Conservation (phyloP, 768 basidiomycete genomes). For the Naganishia vaughanmartiniae region DNA sequence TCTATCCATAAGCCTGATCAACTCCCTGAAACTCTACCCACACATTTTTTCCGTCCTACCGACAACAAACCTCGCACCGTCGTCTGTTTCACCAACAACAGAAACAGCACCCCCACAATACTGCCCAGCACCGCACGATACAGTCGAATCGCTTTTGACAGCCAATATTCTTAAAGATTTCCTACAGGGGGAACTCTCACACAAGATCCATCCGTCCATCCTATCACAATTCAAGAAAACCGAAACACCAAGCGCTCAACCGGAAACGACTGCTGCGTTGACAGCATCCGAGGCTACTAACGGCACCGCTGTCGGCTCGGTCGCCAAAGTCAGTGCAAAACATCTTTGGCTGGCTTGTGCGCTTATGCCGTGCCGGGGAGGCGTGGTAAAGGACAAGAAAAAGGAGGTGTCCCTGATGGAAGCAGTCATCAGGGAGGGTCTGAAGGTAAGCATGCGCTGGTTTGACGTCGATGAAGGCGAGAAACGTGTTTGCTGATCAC, state of each 20-base stretch:
- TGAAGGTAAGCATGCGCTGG: constrained; percentile 59
- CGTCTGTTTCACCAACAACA: neutral
- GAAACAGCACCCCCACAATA: constrained; percentile 11
- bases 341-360: constrained; percentile 75
- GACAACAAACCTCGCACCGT: constrained; percentile 52
- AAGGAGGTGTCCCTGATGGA: constrained; percentile 63
- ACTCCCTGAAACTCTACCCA: constrained; percentile 66
- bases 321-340: constrained; percentile 49
- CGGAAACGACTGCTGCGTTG: constrained; percentile 51
- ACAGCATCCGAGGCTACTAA: constrained; percentile 56
- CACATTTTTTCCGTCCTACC: constrained; percentile 47
- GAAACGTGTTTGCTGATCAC: constrained; percentile 3
- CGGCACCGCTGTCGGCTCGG: constrained; percentile 51
- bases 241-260: neutral
- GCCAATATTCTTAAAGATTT: constrained; percentile 17
- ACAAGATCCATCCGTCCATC: constrained; percentile 5
- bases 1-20: constrained; percentile 70
- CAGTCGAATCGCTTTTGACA: constrained; percentile 3
- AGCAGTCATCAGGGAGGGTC: constrained; percentile 72
- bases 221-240: constrained; percentile 4
- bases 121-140: constrained; percentile 25
- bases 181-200: neutral
- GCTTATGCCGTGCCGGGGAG: constrained; percentile 66
- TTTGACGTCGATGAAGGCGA: neutral
- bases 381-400: constrained; percentile 67